These are phyloP conservation scores for Phaeotremella fagi DNA, from an alignment of 768 basidiomycete species.

Conservation along the genomic window DNA sequence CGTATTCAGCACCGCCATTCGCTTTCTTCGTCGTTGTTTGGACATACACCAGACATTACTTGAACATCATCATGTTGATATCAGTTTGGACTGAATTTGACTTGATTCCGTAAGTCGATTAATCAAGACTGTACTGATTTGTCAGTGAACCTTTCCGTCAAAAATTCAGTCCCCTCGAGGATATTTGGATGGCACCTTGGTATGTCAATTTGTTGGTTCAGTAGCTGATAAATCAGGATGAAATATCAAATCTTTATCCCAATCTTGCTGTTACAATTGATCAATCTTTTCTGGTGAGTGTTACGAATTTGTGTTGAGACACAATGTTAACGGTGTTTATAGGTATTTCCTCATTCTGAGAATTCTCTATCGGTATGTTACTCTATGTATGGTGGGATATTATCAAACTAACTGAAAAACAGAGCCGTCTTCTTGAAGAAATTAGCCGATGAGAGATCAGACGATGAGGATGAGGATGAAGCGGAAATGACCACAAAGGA, in stretches of 20 bases:
- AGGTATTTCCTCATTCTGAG: slow-evolving; percentile 71
- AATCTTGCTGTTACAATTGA: slow-evolving; percentile 65
- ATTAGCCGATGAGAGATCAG: slow-evolving; percentile 67
- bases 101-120: slow-evolving; percentile 59
- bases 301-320: too few relatives aligned
- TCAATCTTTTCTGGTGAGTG: slow-evolving; percentile 79
- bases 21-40: slow-evolving; percentile 65
- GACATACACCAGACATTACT: slow-evolving; percentile 94
- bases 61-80: slow-evolving; percentile 79
- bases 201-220: slow-evolving; percentile 8
- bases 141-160: slow-evolving; percentile 11
- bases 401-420: too few relatives aligned
- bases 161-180: slow-evolving; percentile 53
- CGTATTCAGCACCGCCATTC: slow-evolving; percentile 61
- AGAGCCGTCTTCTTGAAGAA: slow-evolving; percentile 55
- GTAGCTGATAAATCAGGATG: slow-evolving; percentile 54
- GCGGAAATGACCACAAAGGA: slow-evolving; percentile 23
- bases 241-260: slow-evolving; percentile 73
- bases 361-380: slow-evolving; percentile 64
- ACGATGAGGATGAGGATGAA: slow-evolving; percentile 53
- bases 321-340: too few relatives aligned
- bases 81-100: slow-evolving; percentile 79
- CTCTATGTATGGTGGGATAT: neutral
- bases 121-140: neutral
- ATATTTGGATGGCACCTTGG: slow-evolving; percentile 67